Evolutionary conservation across 257 asterid genomes (phyloP), one percentile per base, ranked within the genome.

Genomic region (Salvia miltiorrhiza): DNA sequence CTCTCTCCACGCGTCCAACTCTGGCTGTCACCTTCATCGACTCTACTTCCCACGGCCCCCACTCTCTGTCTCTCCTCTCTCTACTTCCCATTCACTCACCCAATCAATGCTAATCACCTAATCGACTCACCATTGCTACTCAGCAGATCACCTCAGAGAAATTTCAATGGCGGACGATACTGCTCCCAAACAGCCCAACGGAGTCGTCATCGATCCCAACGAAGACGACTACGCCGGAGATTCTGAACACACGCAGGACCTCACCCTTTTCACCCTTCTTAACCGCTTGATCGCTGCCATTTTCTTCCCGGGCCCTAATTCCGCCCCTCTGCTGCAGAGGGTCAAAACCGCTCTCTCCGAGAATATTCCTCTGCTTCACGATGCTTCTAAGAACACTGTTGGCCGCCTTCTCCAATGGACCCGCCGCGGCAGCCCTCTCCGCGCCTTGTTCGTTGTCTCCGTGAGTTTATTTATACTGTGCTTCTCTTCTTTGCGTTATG

Each of bases 371-470:
- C 87, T 86, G 82, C 85, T 92, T 78, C 89, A 71, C 41, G 79
- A 74, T 64, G 96, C 97, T 61, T 79, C 88, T 26, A 73, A 45
- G 72, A 92, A 90, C 73, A 72, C 91, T 5, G 95, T 78, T 20
- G 76, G 21, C 1, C 69, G 76, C 65, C 48, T 87, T 23, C 84
- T 83, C 63, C 30, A 48, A 65, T 92, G 98, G 98, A 81, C 93
- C 76, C 90, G 90, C 73, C 90, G 86, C 45, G 98, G 98, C 33
- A 76, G 80, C 72, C 76, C 87, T 10, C 82, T 92, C 41, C 96
- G 97, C 54, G 81, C 96, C 30, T 92, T 92, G 9, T 81, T 92
- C 63, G 93, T 88, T 54, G 78, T 84, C 41, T 87, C 95, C 9
- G 98, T 89, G 73, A 79, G 98, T 84, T 41, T 8, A 0, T 19